Percentiles rank a stretch among this genome's conserved stretches.
phyloP scores from a whole-genome alignment of 169 alveolate genomes.

The Perkinsus marinus region DNA sequence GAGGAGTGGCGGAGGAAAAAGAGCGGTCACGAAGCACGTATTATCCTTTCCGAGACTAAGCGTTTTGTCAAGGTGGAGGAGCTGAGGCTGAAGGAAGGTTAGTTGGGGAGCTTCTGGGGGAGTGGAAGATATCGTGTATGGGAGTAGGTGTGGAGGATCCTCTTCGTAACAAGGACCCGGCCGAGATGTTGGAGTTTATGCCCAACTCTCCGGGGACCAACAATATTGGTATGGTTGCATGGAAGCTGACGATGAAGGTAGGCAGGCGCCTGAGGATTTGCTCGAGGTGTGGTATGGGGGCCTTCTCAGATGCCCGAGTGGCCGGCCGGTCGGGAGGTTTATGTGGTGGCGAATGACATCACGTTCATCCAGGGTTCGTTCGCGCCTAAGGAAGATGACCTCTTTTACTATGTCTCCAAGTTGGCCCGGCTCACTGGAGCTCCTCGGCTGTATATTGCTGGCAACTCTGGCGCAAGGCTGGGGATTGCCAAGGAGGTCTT shows the following conservation, averaged over 20 bases:
- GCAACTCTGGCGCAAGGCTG: constrained; percentile 64
- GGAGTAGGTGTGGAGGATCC: neutral
- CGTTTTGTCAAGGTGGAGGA: neutral
- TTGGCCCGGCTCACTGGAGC: constrained; percentile 53
- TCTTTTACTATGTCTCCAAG: constrained; percentile 49
- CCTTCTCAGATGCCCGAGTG: constrained; percentile 48
- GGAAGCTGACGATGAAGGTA: constrained; percentile 23
- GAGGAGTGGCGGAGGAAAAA: constrained; percentile 5
- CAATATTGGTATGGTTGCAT: constrained; percentile 46
- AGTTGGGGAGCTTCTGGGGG: neutral
- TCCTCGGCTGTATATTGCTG: constrained; percentile 57
- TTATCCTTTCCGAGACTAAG: neutral
- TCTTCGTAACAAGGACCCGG: neutral
- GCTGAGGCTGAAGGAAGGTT: neutral
- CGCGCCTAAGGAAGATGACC: constrained; percentile 24
- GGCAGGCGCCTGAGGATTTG: constrained; percentile 37
- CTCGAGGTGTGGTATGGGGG: constrained; percentile 51
- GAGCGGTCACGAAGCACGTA: neutral
- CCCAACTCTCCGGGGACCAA: constrained; percentile 27
- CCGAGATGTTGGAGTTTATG: neutral
- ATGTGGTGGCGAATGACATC: constrained; percentile 15
- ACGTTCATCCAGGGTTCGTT: neutral
- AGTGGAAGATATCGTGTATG: neutral
- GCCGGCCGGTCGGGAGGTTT: constrained; percentile 25
- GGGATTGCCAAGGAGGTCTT: constrained; percentile 51